These are phyloP conservation scores for Rhipidocladum racemiflorum DNA, from an alignment of 176 grass and related monocot genomes.

Conservation along the genomic window DNA sequence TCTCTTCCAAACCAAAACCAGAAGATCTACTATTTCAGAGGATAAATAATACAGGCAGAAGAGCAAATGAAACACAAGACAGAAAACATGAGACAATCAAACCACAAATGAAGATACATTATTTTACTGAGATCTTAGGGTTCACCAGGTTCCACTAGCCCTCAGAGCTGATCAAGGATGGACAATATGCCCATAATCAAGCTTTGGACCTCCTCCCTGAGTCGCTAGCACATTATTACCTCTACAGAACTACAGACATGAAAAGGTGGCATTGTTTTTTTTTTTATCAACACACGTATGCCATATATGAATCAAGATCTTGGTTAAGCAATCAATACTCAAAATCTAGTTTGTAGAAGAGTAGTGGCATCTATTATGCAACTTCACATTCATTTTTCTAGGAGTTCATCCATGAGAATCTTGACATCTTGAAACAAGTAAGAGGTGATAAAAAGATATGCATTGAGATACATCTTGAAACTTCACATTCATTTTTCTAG, in stretches of 20 bases:
- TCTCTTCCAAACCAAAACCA: neutral
- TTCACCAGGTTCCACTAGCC: neutral
- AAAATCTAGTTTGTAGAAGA: neutral
- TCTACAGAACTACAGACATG: neutral
- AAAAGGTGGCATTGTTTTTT: neutral
- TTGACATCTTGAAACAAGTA: constrained; percentile 10
- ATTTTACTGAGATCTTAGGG: neutral
- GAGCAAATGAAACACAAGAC: neutral
- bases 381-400: neutral
- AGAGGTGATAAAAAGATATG: neutral
- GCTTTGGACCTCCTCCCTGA: neutral
- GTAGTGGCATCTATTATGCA: neutral
- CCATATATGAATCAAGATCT: neutral
- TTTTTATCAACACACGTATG: neutral
- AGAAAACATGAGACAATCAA: neutral
- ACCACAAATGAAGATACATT: neutral
- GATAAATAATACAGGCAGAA: neutral
- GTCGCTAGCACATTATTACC: neutral
- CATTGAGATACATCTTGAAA: no score
- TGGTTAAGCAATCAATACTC: neutral
- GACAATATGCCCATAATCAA: neutral
- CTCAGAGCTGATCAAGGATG: constrained; percentile 2
- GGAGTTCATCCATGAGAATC: neutral
- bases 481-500: no score
- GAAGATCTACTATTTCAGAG: neutral